Evolutionary conservation across 805 yeast genomes (phyloP).

Genomic region (Ogataea henricii): DNA sequence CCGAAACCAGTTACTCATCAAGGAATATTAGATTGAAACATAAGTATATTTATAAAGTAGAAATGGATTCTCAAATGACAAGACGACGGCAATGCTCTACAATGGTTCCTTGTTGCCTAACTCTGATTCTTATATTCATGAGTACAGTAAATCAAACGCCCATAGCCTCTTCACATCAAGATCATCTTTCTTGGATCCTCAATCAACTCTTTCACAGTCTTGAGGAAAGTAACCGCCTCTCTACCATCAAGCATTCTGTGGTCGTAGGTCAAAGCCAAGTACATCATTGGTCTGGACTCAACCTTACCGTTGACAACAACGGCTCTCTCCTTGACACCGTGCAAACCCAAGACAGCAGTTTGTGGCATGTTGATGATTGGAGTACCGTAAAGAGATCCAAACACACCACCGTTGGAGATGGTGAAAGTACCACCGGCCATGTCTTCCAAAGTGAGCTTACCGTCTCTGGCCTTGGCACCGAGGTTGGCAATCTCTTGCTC

Average conservation of each 20-base stretch:
- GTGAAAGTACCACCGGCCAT: slow-evolving; percentile 99
- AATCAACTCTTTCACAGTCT: slow-evolving; percentile 92
- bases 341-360: slow-evolving; percentile 96
- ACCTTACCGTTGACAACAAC: slow-evolving; percentile 95
- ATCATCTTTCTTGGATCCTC: slow-evolving; percentile 99
- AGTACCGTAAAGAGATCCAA: slow-evolving; percentile 96
- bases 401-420: slow-evolving; percentile 98
- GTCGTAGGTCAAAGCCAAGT: slow-evolving; percentile 96
- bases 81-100: background rate
- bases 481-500: slow-evolving; percentile 81
- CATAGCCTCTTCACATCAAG: slow-evolving; percentile 37
- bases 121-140: background rate
- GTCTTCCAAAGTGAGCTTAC: slow-evolving; percentile 93
- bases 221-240: slow-evolving; percentile 96
- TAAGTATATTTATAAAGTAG: slow-evolving; percentile 1
- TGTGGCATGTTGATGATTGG: slow-evolving; percentile 98
- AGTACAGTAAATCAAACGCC: background rate
- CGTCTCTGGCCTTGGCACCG: slow-evolving; percentile 94
- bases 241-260: slow-evolving; percentile 98
- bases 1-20: background rate
- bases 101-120: background rate
- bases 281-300: slow-evolving; percentile 99
- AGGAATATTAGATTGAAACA: background rate
- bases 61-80: background rate
- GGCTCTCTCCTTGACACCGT: slow-evolving; percentile 96